Conservation (phyloP, 305 asterid genomes). For the Ajuga reptans region DNA sequence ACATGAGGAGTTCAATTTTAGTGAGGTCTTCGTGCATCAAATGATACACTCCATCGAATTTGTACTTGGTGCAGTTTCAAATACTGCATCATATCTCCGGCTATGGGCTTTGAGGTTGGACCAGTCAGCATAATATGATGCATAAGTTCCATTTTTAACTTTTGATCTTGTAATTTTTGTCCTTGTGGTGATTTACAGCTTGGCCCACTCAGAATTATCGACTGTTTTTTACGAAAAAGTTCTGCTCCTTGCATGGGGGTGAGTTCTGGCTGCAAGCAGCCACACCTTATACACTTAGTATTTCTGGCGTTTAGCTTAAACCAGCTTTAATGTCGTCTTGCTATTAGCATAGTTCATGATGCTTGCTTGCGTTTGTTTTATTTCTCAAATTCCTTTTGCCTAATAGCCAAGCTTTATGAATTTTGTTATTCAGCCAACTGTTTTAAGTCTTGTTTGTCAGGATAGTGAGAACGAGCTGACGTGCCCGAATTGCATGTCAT, state of each 20-base stretch:
- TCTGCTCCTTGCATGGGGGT: slow-evolving; percentile 96
- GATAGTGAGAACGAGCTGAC: too few relatives aligned
- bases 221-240: slow-evolving; percentile 95
- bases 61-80: slow-evolving; percentile 94
- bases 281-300: neutral
- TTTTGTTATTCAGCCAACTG: too few relatives aligned
- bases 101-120: slow-evolving; percentile 93
- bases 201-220: slow-evolving; percentile 94
- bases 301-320: neutral
- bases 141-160: slow-evolving; percentile 8
- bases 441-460: too few relatives aligned
- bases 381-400: too few relatives aligned
- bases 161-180: slow-evolving; percentile 13
- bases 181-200: slow-evolving; percentile 38
- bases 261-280: slow-evolving; percentile 26
- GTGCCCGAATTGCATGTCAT: too few relatives aligned
- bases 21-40: slow-evolving; percentile 95
- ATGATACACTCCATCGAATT: slow-evolving; percentile 97
- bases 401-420: too few relatives aligned
- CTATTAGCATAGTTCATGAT: too few relatives aligned
- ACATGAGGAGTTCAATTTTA: slow-evolving; percentile 72
- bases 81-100: slow-evolving; percentile 94
- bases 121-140: slow-evolving; percentile 6
- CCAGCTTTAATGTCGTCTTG: too few relatives aligned
- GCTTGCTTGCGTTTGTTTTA: too few relatives aligned